phyloP scores from a whole-genome alignment of 1,284 basidiomycete genomes.

The Stygiomarasmius scandens region DNA sequence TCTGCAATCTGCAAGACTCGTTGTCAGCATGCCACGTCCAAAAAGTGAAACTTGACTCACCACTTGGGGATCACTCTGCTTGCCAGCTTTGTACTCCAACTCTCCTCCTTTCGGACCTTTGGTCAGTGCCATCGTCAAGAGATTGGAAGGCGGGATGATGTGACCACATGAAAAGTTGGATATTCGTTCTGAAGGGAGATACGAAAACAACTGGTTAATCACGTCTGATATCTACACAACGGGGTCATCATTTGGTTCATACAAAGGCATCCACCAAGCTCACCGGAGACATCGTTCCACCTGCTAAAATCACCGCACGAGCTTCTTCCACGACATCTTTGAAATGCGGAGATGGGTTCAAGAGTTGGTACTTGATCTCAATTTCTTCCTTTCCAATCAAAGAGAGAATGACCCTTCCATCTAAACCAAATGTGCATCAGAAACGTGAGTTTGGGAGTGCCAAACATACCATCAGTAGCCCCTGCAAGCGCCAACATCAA shows the following conservation, averaged over 20 bases:
- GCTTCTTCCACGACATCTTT: conserved; percentile 80
- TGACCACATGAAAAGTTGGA: conserved; percentile 90
- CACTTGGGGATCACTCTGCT: conserved; percentile 68
- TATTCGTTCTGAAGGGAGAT: conserved; percentile 64
- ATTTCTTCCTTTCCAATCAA: conserved; percentile 48
- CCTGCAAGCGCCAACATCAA: conserved; percentile 86
- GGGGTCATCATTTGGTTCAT: not conserved
- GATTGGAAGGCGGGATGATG: conserved; percentile 83
- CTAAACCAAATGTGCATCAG: conserved; percentile 46
- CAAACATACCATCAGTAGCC: conserved; percentile 74
- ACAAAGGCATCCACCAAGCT: conserved; percentile 25
- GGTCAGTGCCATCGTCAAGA: conserved; percentile 78
- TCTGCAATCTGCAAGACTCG: conserved; percentile 69
- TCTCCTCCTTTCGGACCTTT: conserved; percentile 78
- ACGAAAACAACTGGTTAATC: conserved; percentile 79
- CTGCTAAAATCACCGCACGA: conserved; percentile 85
- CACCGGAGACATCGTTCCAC: conserved; percentile 97
- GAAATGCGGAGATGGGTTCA: conserved; percentile 93
- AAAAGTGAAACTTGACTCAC: conserved; percentile 43
- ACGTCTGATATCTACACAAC: conserved; percentile 82
- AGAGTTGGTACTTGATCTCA: conserved; percentile 87
- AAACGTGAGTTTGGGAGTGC: conserved; percentile 9
- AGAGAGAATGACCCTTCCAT: conserved; percentile 66
- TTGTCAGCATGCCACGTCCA: not conserved
- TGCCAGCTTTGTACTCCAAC: conserved; percentile 84